These are phyloP conservation scores for Spongispora temasekensis DNA, from an alignment of 1,284 basidiomycete species.

Conservation along the genomic window DNA sequence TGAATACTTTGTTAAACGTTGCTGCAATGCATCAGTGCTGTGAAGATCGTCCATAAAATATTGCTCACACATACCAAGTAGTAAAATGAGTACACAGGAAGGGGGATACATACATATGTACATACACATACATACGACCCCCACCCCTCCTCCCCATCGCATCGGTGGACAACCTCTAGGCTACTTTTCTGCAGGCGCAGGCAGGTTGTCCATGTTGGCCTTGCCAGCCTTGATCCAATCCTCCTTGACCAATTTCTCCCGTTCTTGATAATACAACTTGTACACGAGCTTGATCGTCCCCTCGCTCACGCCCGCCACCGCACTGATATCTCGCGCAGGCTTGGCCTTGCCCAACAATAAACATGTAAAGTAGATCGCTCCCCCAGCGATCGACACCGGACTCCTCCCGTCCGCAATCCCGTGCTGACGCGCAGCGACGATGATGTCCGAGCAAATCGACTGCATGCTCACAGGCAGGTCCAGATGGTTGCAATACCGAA, in stretches of 20 bases:
- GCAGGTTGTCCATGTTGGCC: conserved; percentile 51
- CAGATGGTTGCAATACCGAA: conserved; percentile 94
- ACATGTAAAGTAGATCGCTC: conserved; percentile 93
- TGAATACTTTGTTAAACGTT: too few species aligned
- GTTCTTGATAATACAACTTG: conserved; percentile 66
- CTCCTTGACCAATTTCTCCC: conserved; percentile 75
- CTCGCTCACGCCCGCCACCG: conserved; percentile 97
- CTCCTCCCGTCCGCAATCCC: conserved; percentile 92
- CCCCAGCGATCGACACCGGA: conserved; percentile 95
- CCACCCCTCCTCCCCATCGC: too few species aligned
- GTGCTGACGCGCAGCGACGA: conserved; percentile 77
- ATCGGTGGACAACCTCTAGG: too few species aligned
- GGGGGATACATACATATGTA: too few species aligned
- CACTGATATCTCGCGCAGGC: conserved; percentile 83
- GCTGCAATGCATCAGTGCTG: too few species aligned
- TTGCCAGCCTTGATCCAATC: conserved; percentile 81
- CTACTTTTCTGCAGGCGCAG: conserved; percentile 29
- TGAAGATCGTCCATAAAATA: too few species aligned
- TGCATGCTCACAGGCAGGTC: conserved; percentile 85
- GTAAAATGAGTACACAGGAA: too few species aligned
- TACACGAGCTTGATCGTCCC: conserved; percentile 93
- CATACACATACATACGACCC: too few species aligned
- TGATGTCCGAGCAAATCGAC: conserved; percentile 84
- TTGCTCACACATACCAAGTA: too few species aligned
- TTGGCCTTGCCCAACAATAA: conserved; percentile 76